phyloP scores from a whole-genome alignment of 768 basidiomycete species.

The Fomitopsis pulvina region DNA sequence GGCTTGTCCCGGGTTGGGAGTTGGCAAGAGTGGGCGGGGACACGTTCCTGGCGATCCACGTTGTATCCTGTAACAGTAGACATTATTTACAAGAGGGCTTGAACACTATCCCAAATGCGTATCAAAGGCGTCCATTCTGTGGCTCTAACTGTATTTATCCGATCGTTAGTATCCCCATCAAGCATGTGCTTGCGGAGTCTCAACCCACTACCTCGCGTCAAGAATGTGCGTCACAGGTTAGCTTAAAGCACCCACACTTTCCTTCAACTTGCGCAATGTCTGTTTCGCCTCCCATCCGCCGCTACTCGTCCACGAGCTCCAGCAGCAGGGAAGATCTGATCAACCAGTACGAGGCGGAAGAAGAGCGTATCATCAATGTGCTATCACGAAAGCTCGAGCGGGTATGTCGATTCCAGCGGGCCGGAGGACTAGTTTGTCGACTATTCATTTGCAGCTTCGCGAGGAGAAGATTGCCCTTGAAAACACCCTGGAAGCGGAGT shows the following conservation, averaged over 20 bases:
- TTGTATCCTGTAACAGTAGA: too few species aligned
- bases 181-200: too few species aligned
- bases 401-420: slow-evolving; percentile 34
- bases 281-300: slow-evolving; percentile 49
- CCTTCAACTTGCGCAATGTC: slow-evolving; percentile 22
- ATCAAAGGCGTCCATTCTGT: too few species aligned
- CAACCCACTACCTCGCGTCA: too few species aligned
- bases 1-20: too few species aligned
- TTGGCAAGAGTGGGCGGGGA: too few species aligned
- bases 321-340: slow-evolving; percentile 68
- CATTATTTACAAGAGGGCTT: too few species aligned
- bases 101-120: too few species aligned
- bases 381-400: slow-evolving; percentile 80
- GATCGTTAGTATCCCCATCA: too few species aligned
- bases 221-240: too few species aligned
- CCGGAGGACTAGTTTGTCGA: neutral
- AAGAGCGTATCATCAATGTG: slow-evolving; percentile 81
- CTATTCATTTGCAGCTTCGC: slow-evolving; percentile 44
- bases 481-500: slow-evolving; percentile 78
- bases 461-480: slow-evolving; percentile 84
- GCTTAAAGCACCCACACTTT: neutral
- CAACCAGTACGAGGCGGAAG: slow-evolving; percentile 86
- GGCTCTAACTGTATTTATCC: too few species aligned
- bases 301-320: slow-evolving; percentile 49
- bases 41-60: too few species aligned